Base-by-base conservation (phyloP, 108 stramenopile genomes). In the Skeletonema potamos region DNA sequence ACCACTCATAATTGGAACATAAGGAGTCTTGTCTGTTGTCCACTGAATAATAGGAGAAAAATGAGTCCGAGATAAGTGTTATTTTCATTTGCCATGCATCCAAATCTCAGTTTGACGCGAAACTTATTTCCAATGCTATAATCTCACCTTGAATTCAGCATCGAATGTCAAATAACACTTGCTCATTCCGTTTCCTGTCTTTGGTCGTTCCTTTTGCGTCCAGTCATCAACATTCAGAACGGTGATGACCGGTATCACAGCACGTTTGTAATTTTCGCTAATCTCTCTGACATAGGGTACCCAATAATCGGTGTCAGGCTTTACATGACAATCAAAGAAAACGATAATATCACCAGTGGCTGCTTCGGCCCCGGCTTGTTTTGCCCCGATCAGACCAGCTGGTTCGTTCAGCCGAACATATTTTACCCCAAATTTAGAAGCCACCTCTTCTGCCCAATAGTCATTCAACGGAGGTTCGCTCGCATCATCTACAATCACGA, bases 161-260 rank as follows among this genome's bases (percentile, higher is more conserved):
- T 79, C 78, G 36, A 79, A 79, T 32, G 78, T 79, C 1, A 79
- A 41, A 33, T 79, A 79, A 43, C 78, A 79, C 37, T 79, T 79
- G 65, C 73, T 74, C 78, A 79, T 74, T 51, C 78, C 78, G 22
- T 63, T 67, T 20, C 73, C 73, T 13, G 39, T 15, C n/a, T n/a
- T 9, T 20, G 78, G 78, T 36, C 78, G 41, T 27, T 63, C 59
- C 8, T 62, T 61, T 36, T 79, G 72, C 43, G 64, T 58, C 78
- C 78, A 79, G 0, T 65, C 69, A 59, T 79, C 78, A 17, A 79
- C 72, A 64, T 79, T 63, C 8, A 79, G 73, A 55, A 41, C 73
- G 11, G 78, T 79, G 10, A 79, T 79, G 6, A 64, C 64, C 1
- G 78, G 78, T 17, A 79, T 68, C 6, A 79, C 78, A 9, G 73